A percentile compares a stretch with the other conserved stretches of the same genome.
phyloP scores from a whole-genome alignment of 352 stramenopile species.

The Globisporangium iwayamae region DNA sequence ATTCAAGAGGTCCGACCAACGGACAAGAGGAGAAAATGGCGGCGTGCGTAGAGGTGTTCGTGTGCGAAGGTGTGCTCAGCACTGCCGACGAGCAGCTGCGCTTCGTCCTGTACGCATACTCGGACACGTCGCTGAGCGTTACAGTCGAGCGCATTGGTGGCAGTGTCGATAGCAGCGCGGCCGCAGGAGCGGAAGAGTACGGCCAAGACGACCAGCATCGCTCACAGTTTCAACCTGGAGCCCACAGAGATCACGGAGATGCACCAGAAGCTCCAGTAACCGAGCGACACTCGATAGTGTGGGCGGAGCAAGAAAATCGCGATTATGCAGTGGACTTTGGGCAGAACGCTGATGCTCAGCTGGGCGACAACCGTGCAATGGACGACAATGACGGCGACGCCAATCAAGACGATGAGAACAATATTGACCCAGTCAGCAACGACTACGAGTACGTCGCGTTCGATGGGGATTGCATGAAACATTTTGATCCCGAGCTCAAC shows the following conservation, averaged over 20 bases:
- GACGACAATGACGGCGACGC: not conserved
- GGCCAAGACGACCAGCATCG: not conserved
- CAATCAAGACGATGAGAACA: not conserved
- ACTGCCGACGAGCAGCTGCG: constrained; percentile 23
- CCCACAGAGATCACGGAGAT: not conserved
- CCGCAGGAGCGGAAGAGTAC: not conserved
- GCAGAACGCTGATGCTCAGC: not conserved
- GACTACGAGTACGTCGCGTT: constrained; percentile 9
- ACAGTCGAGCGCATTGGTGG: constrained; percentile 14
- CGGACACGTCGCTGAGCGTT: constrained; percentile 32
- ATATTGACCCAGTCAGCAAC: not conserved
- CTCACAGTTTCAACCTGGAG: not conserved
- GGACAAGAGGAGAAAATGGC: not conserved
- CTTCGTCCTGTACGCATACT: constrained; percentile 34
- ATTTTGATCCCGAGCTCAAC: constrained; percentile 8
- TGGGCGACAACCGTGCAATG: not conserved
- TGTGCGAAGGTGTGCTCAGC: constrained; percentile 35
- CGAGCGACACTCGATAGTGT: not conserved
- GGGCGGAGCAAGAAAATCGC: constrained; percentile 12
- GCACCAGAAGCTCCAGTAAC: not conserved
- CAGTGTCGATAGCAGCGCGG: not conserved
- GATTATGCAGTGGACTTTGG: not conserved
- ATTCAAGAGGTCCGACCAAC: not conserved
- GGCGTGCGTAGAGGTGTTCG: constrained; percentile 28
- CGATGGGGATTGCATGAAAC: constrained; percentile 7